These are phyloP conservation scores for Spiromastix sp. DNA, from an alignment of 2,329 filamentous ascomycete genomes.

Conservation along the genomic window DNA sequence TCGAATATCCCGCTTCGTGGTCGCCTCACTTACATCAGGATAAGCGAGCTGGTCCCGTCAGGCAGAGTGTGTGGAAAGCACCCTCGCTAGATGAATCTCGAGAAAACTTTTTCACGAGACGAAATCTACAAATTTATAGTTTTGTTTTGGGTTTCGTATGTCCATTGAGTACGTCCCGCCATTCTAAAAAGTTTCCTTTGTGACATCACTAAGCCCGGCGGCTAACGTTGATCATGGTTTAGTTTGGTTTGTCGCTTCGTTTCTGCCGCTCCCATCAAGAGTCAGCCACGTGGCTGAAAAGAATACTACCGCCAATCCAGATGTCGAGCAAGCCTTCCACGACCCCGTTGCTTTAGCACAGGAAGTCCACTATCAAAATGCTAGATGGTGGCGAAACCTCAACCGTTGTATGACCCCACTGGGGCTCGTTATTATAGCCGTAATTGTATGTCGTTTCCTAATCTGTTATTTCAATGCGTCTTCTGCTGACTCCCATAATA, in stretches of 20 bases:
- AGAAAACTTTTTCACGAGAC: conserved; percentile 50
- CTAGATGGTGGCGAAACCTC: conserved; percentile 54
- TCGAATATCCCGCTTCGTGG: conserved; percentile 52
- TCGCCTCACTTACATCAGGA: conserved; percentile 63
- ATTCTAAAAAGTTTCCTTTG: background rate
- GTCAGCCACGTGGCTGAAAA: conserved; percentile 45
- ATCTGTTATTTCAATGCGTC: conserved; percentile 1
- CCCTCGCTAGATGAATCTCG: conserved; percentile 59
- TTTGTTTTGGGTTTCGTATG: conserved; percentile 71
- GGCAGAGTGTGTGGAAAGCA: conserved; percentile 57
- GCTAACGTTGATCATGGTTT: no score
- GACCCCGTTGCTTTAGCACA: conserved; percentile 35
- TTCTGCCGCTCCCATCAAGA: conserved; percentile 58
- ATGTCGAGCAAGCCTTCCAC: conserved; percentile 35
- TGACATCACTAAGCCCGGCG: no score
- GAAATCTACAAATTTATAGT: conserved; percentile 63
- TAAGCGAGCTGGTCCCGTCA: conserved; percentile 44
- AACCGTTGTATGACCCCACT: conserved; percentile 52
- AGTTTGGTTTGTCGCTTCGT: conserved; percentile 73
- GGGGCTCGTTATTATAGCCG: conserved; percentile 44
- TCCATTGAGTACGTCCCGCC: conserved; percentile 51
- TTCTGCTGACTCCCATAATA: background rate
- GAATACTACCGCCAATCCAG: conserved; percentile 19
- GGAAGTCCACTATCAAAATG: conserved; percentile 45
- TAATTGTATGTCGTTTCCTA: conserved; percentile 38